phyloP scores from a whole-genome alignment of 805 yeast species.

The Candida odintsovae region DNA sequence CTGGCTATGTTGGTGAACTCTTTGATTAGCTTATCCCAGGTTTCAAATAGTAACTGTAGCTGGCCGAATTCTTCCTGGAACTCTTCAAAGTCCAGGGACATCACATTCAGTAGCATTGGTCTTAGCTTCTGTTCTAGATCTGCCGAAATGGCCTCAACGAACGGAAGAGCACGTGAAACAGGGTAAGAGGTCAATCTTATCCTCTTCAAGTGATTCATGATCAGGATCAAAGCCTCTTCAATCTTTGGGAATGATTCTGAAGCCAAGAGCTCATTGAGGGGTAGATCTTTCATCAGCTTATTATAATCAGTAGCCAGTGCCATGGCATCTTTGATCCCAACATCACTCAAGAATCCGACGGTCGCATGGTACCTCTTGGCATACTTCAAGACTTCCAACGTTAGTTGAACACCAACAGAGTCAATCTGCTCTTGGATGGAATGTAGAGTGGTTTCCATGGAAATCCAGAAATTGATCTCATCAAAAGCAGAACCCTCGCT shows the following conservation, averaged over 20 bases:
- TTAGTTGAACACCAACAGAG: slow-evolving; percentile 45
- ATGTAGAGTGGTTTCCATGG: slow-evolving; percentile 55
- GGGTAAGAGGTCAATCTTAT: slow-evolving; percentile 60
- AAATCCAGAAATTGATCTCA: slow-evolving; percentile 75
- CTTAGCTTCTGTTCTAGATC: slow-evolving; percentile 47
- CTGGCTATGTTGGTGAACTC: slow-evolving; percentile 63
- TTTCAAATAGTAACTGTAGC: slow-evolving; percentile 31
- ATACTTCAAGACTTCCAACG: slow-evolving; percentile 54
- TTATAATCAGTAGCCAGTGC: slow-evolving; percentile 49
- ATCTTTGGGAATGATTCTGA: slow-evolving; percentile 41
- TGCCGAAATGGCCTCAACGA: slow-evolving; percentile 59
- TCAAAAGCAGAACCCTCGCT: slow-evolving; percentile 51
- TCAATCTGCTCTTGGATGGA: slow-evolving; percentile 54
- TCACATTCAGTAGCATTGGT: slow-evolving; percentile 36
- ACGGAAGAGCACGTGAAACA: slow-evolving; percentile 49
- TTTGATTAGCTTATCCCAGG: slow-evolving; percentile 58
- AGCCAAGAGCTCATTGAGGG: slow-evolving; percentile 51
- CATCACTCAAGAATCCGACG: slow-evolving; percentile 64
- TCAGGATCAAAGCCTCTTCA: slow-evolving; percentile 35
- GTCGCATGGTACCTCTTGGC: slow-evolving; percentile 81
- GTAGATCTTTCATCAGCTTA: slow-evolving; percentile 62
- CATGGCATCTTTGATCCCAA: slow-evolving; percentile 54
- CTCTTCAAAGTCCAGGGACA: slow-evolving; percentile 35
- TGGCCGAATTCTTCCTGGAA: slow-evolving; percentile 31
- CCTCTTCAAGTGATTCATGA: slow-evolving; percentile 61